These are phyloP conservation scores for Saccharomycopsis vini DNA, from an alignment of 805 yeast genomes.

Conservation along the genomic window DNA sequence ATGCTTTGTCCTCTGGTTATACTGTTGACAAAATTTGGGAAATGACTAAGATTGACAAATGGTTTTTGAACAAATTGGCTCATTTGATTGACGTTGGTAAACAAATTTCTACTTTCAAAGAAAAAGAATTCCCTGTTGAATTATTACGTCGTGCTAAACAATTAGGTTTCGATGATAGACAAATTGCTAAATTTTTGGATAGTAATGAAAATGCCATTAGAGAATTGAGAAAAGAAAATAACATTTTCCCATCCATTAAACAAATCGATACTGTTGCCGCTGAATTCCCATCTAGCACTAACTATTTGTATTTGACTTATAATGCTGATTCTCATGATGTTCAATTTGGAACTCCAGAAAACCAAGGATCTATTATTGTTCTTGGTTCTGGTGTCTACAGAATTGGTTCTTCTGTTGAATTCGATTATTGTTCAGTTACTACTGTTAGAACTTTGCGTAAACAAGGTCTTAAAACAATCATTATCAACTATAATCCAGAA, in stretches of 20 bases:
- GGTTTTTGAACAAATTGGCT: conserved; percentile 87
- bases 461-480: conserved; percentile 79
- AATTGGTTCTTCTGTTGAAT: conserved; percentile 97
- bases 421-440: conserved; percentile 99
- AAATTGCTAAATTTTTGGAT: conserved; percentile 78
- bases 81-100: conserved; percentile 66
- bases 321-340: conserved; percentile 86
- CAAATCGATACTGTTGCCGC: conserved; percentile 99
- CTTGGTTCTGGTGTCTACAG: conserved; percentile 98
- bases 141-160: conserved; percentile 83
- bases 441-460: conserved; percentile 90
- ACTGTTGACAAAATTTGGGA: conserved; percentile 88
- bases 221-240: conserved; percentile 77
- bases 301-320: conserved; percentile 90
- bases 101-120: conserved; percentile 41
- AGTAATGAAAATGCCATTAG: conserved; percentile 92
- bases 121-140: conserved; percentile 52
- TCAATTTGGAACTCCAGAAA: conserved; percentile 41
- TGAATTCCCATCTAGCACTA: conserved; percentile 94
- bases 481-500: conserved; percentile 97
- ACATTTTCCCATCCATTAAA: conserved; percentile 85
- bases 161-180: conserved; percentile 94
- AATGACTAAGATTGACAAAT: conserved; percentile 85
- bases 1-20: conserved; percentile 83
- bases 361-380: conserved; percentile 88